phyloP scores from a whole-genome alignment of 768 basidiomycete genomes.

The Hygrophoropsis aurantiaca region DNA sequence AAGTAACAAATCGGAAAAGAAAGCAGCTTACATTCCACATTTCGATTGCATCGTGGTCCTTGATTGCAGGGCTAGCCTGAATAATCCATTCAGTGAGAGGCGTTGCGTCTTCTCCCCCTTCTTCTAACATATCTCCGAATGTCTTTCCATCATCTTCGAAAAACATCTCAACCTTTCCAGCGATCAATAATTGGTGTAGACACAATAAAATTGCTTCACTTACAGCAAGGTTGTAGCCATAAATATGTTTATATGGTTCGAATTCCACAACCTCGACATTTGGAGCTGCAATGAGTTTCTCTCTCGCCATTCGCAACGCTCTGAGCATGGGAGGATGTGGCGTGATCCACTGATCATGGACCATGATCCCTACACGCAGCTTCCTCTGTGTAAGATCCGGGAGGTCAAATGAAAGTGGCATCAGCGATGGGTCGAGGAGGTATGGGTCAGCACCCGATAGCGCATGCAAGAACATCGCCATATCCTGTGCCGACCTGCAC shows the following conservation, averaged over 20 bases:
- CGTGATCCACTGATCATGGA: constrained; percentile 30
- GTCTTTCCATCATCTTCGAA: constrained; percentile 30
- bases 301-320: constrained; percentile 32
- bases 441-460: constrained; percentile 36
- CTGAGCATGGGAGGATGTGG: constrained; percentile 37
- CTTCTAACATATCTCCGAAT: constrained; percentile 4
- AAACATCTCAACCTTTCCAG: constrained; percentile 28
- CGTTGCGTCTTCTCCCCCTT: constrained; percentile 24
- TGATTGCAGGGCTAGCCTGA: constrained; percentile 11
- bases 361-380: constrained; percentile 29
- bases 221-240: constrained; percentile 29
- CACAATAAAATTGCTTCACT: constrained; percentile 1
- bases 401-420: constrained; percentile 22
- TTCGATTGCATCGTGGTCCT: constrained; percentile 16
- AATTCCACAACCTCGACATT: constrained; percentile 33
- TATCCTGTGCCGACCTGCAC: not conserved
- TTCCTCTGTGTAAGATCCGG: constrained; percentile 16
- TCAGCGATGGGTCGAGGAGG: constrained; percentile 28
- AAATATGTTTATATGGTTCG: constrained; percentile 28
- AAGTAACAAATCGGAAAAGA: not conserved
- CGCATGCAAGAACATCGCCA: constrained; percentile 7
- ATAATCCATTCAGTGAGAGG: constrained; percentile 31
- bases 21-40: constrained; percentile 18
- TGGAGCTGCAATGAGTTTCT: constrained; percentile 26
- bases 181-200: not conserved